A percentile compares a stretch with the other conserved stretches of the same genome.
These are phyloP conservation scores for Blastocystis sp. DNA, from an alignment of 352 stramenopile genomes.

Conservation along the genomic window DNA sequence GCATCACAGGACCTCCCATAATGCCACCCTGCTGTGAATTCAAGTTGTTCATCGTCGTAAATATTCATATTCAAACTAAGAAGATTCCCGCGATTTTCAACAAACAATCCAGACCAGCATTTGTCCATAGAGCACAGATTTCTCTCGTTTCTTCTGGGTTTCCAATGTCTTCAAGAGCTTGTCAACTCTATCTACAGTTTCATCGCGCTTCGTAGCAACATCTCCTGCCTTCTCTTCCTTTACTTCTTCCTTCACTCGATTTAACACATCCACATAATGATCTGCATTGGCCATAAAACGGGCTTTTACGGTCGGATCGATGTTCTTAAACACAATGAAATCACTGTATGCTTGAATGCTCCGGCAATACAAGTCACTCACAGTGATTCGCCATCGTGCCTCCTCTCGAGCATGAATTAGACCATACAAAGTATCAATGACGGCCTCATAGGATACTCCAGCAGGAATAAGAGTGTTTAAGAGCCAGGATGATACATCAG, in stretches of 20 bases:
- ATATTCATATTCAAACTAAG: background rate
- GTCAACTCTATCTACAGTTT: background rate
- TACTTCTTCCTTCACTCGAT: background rate
- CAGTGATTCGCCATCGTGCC: background rate
- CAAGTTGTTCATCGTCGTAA: background rate
- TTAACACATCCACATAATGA: background rate
- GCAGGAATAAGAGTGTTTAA: background rate
- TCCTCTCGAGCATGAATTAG: background rate
- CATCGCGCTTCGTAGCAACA: background rate
- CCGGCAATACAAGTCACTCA: background rate
- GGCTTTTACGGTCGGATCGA: background rate
- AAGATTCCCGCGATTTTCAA: background rate
- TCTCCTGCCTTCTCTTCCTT: background rate
- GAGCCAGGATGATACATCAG: background rate
- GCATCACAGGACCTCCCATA: conserved; percentile 4
- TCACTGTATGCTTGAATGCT: background rate
- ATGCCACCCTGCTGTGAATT: conserved; percentile 32
- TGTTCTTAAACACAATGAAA: conserved; percentile 51
- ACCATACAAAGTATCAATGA: background rate
- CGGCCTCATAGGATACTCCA: background rate
- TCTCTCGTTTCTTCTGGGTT: conserved; percentile 20
- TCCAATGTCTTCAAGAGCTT: background rate
- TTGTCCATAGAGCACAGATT: conserved; percentile 42
- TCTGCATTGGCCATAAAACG: background rate
- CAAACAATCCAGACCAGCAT: conserved; percentile 34